phyloP scores from a whole-genome alignment of 2,329 filamentous ascomycete species.

The Aspergillus udagawae region DNA sequence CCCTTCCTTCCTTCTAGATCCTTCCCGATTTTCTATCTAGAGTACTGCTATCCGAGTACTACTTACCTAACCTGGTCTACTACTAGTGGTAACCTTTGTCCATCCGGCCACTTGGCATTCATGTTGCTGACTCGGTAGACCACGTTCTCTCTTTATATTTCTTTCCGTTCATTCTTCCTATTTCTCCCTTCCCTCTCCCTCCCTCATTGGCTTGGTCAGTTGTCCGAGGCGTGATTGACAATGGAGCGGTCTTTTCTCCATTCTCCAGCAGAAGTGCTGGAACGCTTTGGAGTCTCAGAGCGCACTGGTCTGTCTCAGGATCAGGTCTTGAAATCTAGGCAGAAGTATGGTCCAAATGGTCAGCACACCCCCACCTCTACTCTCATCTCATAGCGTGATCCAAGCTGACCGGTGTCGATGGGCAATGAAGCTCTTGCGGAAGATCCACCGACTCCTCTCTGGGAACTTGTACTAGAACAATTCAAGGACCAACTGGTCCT shows the following conservation, averaged over 20 bases:
- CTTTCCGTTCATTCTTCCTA: constrained; percentile 12
- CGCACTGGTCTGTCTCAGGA: constrained; percentile 47
- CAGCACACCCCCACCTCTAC: constrained; percentile 17
- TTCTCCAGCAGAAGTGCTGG: constrained; percentile 48
- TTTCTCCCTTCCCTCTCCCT: not conserved
- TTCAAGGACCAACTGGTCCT: constrained; percentile 99
- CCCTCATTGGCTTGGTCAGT: constrained; percentile 1
- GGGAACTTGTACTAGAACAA: constrained; percentile 95
- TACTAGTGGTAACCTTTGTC: constrained; percentile 4
- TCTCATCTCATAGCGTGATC: not conserved
- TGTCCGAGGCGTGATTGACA: constrained; percentile 6
- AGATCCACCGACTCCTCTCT: constrained; percentile 91
- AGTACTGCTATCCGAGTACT: not conserved
- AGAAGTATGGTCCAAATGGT: constrained; percentile 55
- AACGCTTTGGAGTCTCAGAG: constrained; percentile 51
- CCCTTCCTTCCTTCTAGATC: constrained; percentile 17
- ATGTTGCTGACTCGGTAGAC: constrained; percentile 16
- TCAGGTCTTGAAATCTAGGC: constrained; percentile 44
- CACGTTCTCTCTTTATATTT: constrained; percentile 8
- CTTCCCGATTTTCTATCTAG: constrained; percentile 13
- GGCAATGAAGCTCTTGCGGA: constrained; percentile 62
- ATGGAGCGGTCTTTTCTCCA: constrained; percentile 55
- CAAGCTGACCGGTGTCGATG: constrained; percentile 14
- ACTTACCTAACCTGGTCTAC: constrained; percentile 4
- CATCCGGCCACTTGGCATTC: constrained; percentile 25